Evolutionary conservation across 140 eudicot species (phyloP), one percentile per base, ranked within the genome.

Genomic region (Senecio squalidus): DNA sequence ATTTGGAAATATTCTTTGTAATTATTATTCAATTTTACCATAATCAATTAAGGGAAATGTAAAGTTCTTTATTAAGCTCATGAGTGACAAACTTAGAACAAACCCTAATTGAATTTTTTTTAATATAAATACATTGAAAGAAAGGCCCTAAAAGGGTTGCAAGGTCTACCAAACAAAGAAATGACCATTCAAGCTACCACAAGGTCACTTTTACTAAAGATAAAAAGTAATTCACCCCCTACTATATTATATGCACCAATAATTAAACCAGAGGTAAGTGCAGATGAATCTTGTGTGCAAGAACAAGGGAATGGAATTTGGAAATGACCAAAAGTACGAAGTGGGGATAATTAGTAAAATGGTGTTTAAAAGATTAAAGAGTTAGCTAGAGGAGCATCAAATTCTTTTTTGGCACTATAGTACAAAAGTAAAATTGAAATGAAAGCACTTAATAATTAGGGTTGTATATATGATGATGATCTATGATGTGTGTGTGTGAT

Each of bases 401-500:
- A 67, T 55, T 67, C 72, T 29, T 55, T 29, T 55, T 71, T 62
- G 30, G 71, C 71, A 71, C 76, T 62, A 71, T 34, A 71, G 60
- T 71, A 71, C 76, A 62, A 62, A 71, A 71, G 76, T 54, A 54
- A 53, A 61, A 25, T n/a, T 62, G 76, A 71, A 62, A 63, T 71
- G 76, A 71, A 71, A 71, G 76, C 76, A 71, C 76, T 62, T 24
- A 62, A 60, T 60, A 60, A 70, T 41, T 71, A 71, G 58, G 65
- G 64, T 62, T 71, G 47, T 49, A 39, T n/a, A n/a, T n/a, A n/a
- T n/a, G n/a, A n/a, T n/a, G n/a, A n/a, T 59, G 16, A 31, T 46
- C 60, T 46, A 27, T 38, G 44, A 57, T 43, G 9, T 67, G 9
- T 67, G 34, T 55, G 44, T 49, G 34, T 48, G 55, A 53, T 64